phyloP scores from a whole-genome alignment of 345 rosid species.

The Lepidium sativum region DNA sequence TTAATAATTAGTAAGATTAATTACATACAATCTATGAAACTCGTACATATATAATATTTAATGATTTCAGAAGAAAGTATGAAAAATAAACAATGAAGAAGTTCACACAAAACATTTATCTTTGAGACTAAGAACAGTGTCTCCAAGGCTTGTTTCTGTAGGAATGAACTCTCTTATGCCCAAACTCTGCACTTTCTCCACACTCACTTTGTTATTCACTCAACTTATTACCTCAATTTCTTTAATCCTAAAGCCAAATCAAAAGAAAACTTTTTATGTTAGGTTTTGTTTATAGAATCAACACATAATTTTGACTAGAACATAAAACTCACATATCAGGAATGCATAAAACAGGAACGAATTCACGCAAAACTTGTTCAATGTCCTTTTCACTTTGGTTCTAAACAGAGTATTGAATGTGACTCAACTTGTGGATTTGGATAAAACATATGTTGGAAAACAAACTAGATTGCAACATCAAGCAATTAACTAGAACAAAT shows the following conservation, averaged over 20 bases:
- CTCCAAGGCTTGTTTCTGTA: slow-evolving; percentile 40
- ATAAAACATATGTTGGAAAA: too few species aligned
- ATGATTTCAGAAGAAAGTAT: neutral
- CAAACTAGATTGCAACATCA: too few species aligned
- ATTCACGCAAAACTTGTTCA: neutral
- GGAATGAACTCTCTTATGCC: slow-evolving; percentile 39
- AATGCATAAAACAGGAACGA: slow-evolving; percentile 16
- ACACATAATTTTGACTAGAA: neutral
- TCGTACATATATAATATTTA: too few species aligned
- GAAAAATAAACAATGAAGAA: neutral
- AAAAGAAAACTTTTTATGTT: neutral
- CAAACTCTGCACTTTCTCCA: slow-evolving; percentile 23
- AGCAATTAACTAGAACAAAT: too few species aligned
- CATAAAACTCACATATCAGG: neutral
- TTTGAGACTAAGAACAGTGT: slow-evolving; percentile 45
- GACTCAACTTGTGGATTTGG: too few species aligned
- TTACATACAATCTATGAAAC: too few species aligned
- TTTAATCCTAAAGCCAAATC: neutral
- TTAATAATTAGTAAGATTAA: too few species aligned
- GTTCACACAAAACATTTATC: slow-evolving; percentile 20
- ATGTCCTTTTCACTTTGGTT: too few species aligned
- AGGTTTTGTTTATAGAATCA: neutral
- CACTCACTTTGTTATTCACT: neutral
- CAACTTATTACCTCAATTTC: neutral
- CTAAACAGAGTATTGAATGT: too few species aligned